Percentiles rank a stretch among this genome's conserved stretches.
phyloP scores from a whole-genome alignment of 2,329 filamentous ascomycete genomes.

The Trichoderma lentiforme region DNA sequence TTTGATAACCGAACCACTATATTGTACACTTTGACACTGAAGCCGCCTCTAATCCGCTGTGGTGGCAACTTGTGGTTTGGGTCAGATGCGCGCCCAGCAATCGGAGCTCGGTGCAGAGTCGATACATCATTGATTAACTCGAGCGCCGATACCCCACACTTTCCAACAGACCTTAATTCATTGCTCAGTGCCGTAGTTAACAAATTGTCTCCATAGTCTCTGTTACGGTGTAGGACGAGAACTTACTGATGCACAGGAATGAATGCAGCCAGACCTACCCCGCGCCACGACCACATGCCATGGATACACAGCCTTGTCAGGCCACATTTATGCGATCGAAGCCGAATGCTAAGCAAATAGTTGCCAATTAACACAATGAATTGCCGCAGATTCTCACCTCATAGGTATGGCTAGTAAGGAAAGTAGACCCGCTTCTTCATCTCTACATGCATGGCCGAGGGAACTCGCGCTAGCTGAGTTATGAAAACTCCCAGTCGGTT shows the following conservation, averaged over 20 bases:
- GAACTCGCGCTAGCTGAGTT: neutral
- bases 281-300: neutral
- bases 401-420: neutral
- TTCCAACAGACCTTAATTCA: neutral
- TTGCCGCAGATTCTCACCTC: neutral
- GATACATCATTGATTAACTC: neutral
- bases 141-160: neutral
- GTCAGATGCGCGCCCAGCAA: neutral
- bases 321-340: neutral
- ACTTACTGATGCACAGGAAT: neutral
- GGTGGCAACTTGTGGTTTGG: neutral
- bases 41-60: neutral
- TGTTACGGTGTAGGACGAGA: neutral
- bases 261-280: neutral
- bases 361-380: neutral
- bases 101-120: neutral
- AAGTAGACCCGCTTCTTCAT: neutral
- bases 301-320: neutral
- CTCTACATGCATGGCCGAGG: neutral
- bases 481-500: neutral
- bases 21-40: neutral
- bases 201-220: neutral
- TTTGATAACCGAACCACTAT: neutral
- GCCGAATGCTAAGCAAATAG: neutral
- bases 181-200: neutral